Percentiles rank a stretch among this genome's conserved stretches.
Evolutionary conservation across 306 rosid species (phyloP).

Genomic region (Canavalia gladiata): DNA sequence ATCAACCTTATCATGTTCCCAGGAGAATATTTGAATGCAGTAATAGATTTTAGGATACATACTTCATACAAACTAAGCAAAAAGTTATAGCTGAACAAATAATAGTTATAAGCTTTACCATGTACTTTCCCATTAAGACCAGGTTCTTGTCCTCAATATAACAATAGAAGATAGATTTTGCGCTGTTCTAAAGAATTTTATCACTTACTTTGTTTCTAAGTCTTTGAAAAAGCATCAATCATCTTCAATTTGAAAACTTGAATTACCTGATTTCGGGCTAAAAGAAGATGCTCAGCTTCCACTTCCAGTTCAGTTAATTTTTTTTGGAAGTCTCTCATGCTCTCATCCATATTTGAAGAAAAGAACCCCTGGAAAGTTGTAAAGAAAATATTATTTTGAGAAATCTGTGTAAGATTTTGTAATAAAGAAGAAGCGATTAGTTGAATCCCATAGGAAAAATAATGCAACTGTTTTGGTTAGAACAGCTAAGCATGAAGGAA

Average conservation of each 20-base stretch:
- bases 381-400: slow-evolving; percentile 24
- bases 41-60: not conserved
- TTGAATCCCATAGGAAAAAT: not conserved
- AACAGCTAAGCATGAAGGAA: not conserved
- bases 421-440: not conserved
- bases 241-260: slow-evolving; percentile 1
- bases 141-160: not conserved
- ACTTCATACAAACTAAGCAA: slow-evolving; percentile 2
- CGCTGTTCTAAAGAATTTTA: not conserved
- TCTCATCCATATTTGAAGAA: slow-evolving; percentile 62
- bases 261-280: slow-evolving; percentile 77
- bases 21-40: not conserved
- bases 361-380: slow-evolving; percentile 23
- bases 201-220: not conserved
- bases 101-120: not conserved
- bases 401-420: not conserved
- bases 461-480: not conserved
- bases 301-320: slow-evolving; percentile 70
- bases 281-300: slow-evolving; percentile 82
- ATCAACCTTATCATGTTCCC: not conserved
- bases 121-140: not conserved
- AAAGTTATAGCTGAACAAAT: not conserved
- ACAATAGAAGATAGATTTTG: not conserved
- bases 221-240: not conserved
- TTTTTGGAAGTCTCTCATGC: slow-evolving; percentile 60